A percentile compares a stretch with the other conserved stretches of the same genome.
Conservation (phyloP, 1,284 basidiomycete genomes). For the Cutaneotrichosporon arboriforme region DNA sequence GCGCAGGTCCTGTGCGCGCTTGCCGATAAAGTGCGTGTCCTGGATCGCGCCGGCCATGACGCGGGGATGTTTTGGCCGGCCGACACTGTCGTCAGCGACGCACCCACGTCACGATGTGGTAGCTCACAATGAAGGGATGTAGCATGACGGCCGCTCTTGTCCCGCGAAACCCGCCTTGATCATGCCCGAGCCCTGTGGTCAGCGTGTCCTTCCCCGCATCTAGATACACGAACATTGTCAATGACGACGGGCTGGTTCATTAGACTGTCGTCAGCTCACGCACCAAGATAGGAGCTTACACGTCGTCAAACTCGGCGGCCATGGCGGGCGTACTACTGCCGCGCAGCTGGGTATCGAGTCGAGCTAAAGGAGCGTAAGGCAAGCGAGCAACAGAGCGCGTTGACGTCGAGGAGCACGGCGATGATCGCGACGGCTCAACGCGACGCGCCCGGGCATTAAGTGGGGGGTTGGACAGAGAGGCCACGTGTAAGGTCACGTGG, state of each 20-base stretch:
- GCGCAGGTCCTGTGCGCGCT: conserved; percentile 85
- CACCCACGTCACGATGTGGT: no score
- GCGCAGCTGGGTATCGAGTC: conserved; percentile 1
- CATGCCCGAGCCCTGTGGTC: conserved; percentile 78
- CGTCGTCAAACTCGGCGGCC: conserved; percentile 46
- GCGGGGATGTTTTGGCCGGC: conserved; percentile 87
- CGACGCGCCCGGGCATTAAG: no score
- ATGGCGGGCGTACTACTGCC: conserved; percentile 15
- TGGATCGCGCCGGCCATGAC: conserved; percentile 79
- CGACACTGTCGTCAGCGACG: conserved; percentile 65
- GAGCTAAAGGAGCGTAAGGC: no score
- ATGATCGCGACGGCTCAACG: no score
- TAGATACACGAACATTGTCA: conserved; percentile 72
- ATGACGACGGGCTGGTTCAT: conserved; percentile 65
- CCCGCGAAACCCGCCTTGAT: conserved; percentile 98
- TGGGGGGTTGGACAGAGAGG: no score
- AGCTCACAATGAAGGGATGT: conserved; percentile 87
- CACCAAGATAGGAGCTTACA: conserved; percentile 22
- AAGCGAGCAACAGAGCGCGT: not conserved
- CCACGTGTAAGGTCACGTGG: no score
- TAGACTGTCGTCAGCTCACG: conserved; percentile 26
- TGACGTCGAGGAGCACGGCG: no score
- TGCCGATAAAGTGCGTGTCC: conserved; percentile 80
- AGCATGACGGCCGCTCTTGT: conserved; percentile 95
- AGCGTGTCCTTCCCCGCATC: not conserved